Percentiles rank a stretch among this genome's conserved stretches.
These are phyloP conservation scores for Aspergillus floridensis DNA, from an alignment of 2,329 filamentous ascomycete genomes.

Conservation along the genomic window DNA sequence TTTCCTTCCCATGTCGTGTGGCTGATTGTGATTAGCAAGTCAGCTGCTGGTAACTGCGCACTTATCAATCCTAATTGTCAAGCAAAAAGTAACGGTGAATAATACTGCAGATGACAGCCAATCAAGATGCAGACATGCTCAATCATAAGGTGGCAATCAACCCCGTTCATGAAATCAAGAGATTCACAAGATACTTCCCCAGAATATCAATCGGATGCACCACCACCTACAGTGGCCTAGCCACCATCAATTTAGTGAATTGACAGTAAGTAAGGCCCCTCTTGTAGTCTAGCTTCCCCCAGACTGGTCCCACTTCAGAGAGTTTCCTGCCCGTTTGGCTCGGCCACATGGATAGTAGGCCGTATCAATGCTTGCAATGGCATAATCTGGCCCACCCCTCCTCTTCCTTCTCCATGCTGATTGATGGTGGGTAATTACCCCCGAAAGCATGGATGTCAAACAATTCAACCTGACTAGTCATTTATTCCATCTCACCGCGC, in stretches of 20 bases:
- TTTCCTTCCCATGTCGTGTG: background rate
- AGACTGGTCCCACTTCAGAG: background rate
- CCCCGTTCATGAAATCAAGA: background rate
- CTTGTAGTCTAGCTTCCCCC: background rate
- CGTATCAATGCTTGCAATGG: background rate
- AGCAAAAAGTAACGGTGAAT: conserved; percentile 7
- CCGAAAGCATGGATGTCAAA: background rate
- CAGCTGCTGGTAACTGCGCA: background rate
- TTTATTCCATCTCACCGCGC: background rate
- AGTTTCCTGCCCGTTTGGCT: background rate
- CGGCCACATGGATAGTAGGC: conserved; percentile 1
- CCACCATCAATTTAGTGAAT: too few relatives aligned
- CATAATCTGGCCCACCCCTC: background rate
- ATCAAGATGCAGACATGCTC: background rate
- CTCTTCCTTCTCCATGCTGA: background rate
- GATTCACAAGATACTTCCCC: background rate
- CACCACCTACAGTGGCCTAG: background rate
- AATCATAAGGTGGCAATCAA: conserved; percentile 4
- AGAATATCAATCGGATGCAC: background rate
- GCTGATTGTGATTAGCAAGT: background rate
- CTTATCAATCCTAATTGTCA: conserved; percentile 1
- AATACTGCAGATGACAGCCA: conserved; percentile 1
- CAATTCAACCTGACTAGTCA: background rate
- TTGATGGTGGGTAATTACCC: background rate
- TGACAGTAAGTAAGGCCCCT: too few relatives aligned